Conservation (phyloP, 164 flowering plant species). For the Aristolochia contorta region DNA sequence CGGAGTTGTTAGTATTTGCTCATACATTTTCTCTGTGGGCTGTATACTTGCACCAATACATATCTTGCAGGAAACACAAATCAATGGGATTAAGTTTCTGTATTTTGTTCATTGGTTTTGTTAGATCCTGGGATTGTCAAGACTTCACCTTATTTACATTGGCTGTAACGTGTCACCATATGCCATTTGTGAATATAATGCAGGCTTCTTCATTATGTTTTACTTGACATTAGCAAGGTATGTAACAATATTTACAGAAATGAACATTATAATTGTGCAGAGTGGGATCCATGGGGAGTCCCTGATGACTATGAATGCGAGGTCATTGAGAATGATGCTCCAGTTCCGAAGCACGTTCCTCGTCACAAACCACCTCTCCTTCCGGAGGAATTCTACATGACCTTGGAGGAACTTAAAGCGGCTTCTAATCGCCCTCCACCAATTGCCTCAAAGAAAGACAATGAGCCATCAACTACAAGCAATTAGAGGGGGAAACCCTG, state of each 20-base stretch:
- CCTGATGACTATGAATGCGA: conserved; percentile 82
- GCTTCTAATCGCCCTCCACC: conserved; percentile 7
- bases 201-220: too few relatives aligned
- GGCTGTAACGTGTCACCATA: too few relatives aligned
- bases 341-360: conserved; percentile 85
- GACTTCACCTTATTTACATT: too few relatives aligned
- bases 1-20: too few relatives aligned
- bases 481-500: background rate
- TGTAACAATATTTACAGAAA: background rate
- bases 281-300: conserved; percentile 97
- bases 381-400: conserved; percentile 80
- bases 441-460: conserved; percentile 7
- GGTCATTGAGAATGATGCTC: conserved; percentile 83
- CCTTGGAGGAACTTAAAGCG: conserved; percentile 41
- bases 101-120: too few relatives aligned
- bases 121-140: too few relatives aligned
- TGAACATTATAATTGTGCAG: conserved; percentile 26
- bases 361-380: conserved; percentile 79
- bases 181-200: too few relatives aligned
- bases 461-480: background rate
- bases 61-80: too few relatives aligned
- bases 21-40: too few relatives aligned
- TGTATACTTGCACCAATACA: too few relatives aligned
- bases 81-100: too few relatives aligned
- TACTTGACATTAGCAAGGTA: too few relatives aligned